Percentiles rank a stretch among this genome's conserved stretches.
phyloP scores from a whole-genome alignment of 805 yeast genomes.

The Wickerhamomyces silvicola region DNA sequence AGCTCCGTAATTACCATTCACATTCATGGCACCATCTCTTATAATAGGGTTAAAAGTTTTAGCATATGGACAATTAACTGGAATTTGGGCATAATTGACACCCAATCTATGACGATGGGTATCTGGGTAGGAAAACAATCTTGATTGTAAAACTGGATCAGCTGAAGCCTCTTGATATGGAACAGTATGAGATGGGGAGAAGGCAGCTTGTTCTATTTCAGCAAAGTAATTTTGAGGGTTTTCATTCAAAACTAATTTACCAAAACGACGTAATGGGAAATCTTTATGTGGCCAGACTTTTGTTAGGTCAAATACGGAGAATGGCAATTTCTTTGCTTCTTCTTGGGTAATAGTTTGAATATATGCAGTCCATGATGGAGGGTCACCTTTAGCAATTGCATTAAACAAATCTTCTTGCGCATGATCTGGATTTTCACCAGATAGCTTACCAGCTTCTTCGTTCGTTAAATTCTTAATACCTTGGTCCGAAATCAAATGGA shows the following conservation, averaged over 20 bases:
- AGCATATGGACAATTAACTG: constrained; percentile 80
- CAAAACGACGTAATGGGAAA: constrained; percentile 82
- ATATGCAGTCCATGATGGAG: constrained; percentile 81
- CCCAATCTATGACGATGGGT: constrained; percentile 79
- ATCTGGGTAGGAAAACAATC: constrained; percentile 78
- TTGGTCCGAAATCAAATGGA: constrained; percentile 65
- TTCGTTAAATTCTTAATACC: constrained; percentile 38
- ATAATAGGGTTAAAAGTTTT: constrained; percentile 59
- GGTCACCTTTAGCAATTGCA: constrained; percentile 69
- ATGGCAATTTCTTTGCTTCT: constrained; percentile 67
- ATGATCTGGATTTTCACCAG: constrained; percentile 78
- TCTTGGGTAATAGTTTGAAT: constrained; percentile 82
- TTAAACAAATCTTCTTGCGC: constrained; percentile 77
- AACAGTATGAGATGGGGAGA: constrained; percentile 79
- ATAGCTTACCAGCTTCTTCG: constrained; percentile 61
- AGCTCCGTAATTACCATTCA: constrained; percentile 66
- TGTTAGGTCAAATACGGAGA: constrained; percentile 84
- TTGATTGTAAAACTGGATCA: constrained; percentile 78
- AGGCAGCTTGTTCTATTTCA: constrained; percentile 81
- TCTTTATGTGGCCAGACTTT: constrained; percentile 89
- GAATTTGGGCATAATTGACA: constrained; percentile 72
- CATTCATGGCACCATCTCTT: constrained; percentile 77
- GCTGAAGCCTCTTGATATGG: constrained; percentile 80
- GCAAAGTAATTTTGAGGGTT: constrained; percentile 86
- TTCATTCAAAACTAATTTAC: constrained; percentile 71